phyloP scores from a whole-genome alignment of 371 early-diverging fungal genomes.

The Mortierella sp. region DNA sequence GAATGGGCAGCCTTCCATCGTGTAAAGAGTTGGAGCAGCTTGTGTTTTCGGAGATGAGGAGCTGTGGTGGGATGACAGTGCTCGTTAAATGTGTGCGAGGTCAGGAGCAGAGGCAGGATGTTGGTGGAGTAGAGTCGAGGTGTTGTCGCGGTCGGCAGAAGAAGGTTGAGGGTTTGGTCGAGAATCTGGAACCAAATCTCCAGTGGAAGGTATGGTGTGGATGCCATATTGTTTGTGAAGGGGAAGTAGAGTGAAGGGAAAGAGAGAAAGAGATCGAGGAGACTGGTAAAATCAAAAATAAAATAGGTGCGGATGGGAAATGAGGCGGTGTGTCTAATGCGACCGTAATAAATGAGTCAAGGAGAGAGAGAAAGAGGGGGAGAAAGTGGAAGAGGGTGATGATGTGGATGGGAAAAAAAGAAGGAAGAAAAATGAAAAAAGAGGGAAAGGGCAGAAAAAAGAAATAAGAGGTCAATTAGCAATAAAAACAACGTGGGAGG shows the following conservation, averaged over 20 bases:
- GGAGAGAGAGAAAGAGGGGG: not conserved
- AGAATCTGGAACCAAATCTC: constrained; percentile 55
- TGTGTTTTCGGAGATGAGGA: constrained; percentile 49
- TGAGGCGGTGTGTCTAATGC: not conserved
- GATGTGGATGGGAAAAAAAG: constrained; percentile 3
- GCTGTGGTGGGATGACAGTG: constrained; percentile 46
- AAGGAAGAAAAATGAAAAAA: not conserved
- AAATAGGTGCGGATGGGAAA: not conserved
- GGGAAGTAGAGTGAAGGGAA: not conserved
- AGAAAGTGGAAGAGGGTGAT: constrained; percentile 10
- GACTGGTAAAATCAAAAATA: not conserved
- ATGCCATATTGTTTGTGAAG: constrained; percentile 8
- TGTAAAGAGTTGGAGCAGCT: constrained; percentile 44
- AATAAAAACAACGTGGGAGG: constrained; percentile 13
- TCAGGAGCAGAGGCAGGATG: constrained; percentile 42
- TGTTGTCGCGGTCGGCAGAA: constrained; percentile 43
- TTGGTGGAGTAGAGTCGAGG: constrained; percentile 39
- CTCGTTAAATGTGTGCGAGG: constrained; percentile 43
- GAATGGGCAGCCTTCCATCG: constrained; percentile 56
- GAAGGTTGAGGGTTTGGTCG: constrained; percentile 37
- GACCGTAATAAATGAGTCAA: not conserved
- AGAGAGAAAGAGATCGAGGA: not conserved
- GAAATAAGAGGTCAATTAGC: not conserved
- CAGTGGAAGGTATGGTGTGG: constrained; percentile 33
- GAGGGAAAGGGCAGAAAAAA: not conserved